Conservation (phyloP, 805 yeast genomes). For the Yarrowia sp. region DNA sequence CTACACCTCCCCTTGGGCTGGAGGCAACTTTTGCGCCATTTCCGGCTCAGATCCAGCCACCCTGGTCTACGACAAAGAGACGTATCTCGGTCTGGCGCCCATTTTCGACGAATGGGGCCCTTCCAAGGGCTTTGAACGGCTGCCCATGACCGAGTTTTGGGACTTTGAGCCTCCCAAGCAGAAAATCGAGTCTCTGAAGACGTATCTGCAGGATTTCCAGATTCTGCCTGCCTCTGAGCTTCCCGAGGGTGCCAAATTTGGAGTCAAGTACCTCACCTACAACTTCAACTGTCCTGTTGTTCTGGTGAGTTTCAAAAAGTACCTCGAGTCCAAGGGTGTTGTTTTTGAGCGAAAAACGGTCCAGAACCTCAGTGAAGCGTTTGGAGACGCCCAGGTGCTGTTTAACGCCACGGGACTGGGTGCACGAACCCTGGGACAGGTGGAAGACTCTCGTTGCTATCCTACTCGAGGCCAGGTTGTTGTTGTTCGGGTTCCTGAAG, state of each 20-base stretch:
- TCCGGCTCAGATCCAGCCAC: constrained; percentile 55
- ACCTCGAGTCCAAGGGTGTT: constrained; percentile 51
- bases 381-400: constrained; percentile 43
- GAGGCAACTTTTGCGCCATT: constrained; percentile 59
- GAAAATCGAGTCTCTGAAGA: constrained; percentile 47
- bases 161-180: constrained; percentile 36
- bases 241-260: constrained; percentile 54
- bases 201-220: constrained; percentile 50
- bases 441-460: constrained; percentile 55
- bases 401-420: constrained; percentile 80
- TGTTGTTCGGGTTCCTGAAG: constrained; percentile 65
- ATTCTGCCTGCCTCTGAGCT: constrained; percentile 42
- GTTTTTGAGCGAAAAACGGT: constrained; percentile 47
- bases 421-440: constrained; percentile 61
- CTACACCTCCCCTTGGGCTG: constrained; percentile 82
- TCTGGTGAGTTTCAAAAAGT: constrained; percentile 46
- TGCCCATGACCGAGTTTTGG: constrained; percentile 60
- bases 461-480: constrained; percentile 83
- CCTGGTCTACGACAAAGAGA: constrained; percentile 51
- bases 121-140: constrained; percentile 51
- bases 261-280: constrained; percentile 57
- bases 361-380: constrained; percentile 56
- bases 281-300: constrained; percentile 70
- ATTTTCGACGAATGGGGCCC: constrained; percentile 52
- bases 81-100: constrained; percentile 48